Conservation (phyloP, 2,329 filamentous ascomycete genomes). For the Xylariaceae sp. region DNA sequence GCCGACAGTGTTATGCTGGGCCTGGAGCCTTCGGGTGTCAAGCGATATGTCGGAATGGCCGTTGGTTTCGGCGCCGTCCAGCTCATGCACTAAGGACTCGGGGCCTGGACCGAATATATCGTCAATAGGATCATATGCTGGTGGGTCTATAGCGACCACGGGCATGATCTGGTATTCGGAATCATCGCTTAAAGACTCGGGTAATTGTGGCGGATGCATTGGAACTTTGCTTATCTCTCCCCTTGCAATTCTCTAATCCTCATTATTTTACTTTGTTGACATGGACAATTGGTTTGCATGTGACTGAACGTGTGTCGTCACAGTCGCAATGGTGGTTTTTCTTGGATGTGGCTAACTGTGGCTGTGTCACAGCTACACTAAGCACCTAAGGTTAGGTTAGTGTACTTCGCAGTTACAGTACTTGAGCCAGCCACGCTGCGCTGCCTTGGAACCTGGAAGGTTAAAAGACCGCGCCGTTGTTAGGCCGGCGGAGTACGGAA, state of each 20-base stretch:
- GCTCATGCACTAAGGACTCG: background rate
- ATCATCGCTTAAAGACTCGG: constrained; percentile 13
- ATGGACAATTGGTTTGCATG: background rate
- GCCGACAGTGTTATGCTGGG: constrained; percentile 75
- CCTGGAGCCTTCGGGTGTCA: constrained; percentile 70
- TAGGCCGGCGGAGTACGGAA: no score
- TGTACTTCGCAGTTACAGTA: no score
- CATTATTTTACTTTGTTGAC: background rate
- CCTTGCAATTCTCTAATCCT: background rate
- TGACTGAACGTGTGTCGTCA: background rate
- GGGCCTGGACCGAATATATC: constrained; percentile 14
- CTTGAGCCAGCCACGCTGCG: no score
- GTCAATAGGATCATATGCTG: constrained; percentile 7
- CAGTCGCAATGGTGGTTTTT: background rate
- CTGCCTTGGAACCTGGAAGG: no score
- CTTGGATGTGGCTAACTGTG: background rate
- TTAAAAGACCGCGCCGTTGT: no score
- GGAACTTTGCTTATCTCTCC: background rate
- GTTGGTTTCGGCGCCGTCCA: background rate
- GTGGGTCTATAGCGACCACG: background rate
- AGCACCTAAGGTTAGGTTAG: no score
- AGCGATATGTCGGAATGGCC: constrained; percentile 39
- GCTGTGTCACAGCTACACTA: no score
- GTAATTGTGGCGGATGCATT: constrained; percentile 17
- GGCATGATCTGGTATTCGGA: constrained; percentile 1